Percentiles rank a stretch among this genome's conserved stretches.
Evolutionary conservation across 2,329 filamentous ascomycete genomes (phyloP).

Genomic region (Canariomyces notabilis): DNA sequence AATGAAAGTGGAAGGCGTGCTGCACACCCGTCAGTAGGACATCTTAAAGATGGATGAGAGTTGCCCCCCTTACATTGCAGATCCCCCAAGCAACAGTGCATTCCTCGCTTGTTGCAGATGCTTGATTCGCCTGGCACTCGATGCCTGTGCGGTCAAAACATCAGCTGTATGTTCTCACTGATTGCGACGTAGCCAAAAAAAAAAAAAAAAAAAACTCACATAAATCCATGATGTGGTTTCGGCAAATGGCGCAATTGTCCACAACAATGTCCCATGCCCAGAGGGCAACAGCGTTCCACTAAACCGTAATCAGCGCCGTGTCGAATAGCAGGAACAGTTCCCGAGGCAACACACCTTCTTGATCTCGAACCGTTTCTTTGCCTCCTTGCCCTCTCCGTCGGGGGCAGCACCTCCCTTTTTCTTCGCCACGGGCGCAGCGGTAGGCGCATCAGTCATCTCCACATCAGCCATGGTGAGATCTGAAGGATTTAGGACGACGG

Average conservation of each 20-base stretch:
- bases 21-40: constrained; percentile 36
- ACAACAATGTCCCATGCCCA: constrained; percentile 99
- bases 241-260: constrained; percentile 98
- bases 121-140: constrained; percentile 97
- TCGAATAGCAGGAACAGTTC: neutral
- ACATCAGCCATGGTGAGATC: constrained; percentile 74
- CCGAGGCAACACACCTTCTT: constrained; percentile 69
- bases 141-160: constrained; percentile 58
- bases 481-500: neutral
- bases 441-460: constrained; percentile 85
- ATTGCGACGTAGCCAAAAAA: neutral
- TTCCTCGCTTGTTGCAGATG: constrained; percentile 93
- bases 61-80: constrained; percentile 77
- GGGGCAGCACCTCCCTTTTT: constrained; percentile 38
- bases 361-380: constrained; percentile 95
- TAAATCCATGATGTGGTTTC: constrained; percentile 99
- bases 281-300: constrained; percentile 98
- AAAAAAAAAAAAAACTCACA: constrained; percentile 67
- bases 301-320: constrained; percentile 10
- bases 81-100: constrained; percentile 99
- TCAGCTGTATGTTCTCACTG: constrained; percentile 2
- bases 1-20: constrained; percentile 99
- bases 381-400: constrained; percentile 44
- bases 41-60: constrained; percentile 31
- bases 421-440: constrained; percentile 51